phyloP scores from a whole-genome alignment of 1,284 basidiomycete genomes.

The Neotropicomus parvogracilis region DNA sequence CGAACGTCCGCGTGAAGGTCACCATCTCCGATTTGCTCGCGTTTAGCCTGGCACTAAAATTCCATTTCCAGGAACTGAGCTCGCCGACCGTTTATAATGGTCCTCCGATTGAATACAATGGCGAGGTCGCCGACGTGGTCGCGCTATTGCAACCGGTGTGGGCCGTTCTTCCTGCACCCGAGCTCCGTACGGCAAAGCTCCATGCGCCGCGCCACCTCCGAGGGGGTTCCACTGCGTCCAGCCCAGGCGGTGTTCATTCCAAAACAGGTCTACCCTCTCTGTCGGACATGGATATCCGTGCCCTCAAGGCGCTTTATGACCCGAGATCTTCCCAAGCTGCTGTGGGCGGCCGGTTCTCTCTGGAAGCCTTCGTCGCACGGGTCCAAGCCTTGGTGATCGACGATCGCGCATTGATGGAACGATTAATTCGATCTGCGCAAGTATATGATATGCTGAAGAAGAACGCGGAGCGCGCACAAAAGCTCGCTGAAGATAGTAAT shows the following conservation, averaged over 20 bases:
- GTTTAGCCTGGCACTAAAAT: conserved; percentile 7
- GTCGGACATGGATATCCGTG: conserved; percentile 75
- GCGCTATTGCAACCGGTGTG: conserved; percentile 71
- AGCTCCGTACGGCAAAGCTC: conserved; percentile 68
- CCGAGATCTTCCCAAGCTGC: conserved; percentile 38
- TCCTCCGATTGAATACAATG: conserved; percentile 41
- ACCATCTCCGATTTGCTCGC: conserved; percentile 11
- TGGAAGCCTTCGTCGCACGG: conserved; percentile 72
- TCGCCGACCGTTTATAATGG: conserved; percentile 25
- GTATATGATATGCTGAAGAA: conserved; percentile 86
- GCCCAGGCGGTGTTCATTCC: conserved; percentile 31
- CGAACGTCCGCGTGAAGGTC: conserved; percentile 48
- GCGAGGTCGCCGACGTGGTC: conserved; percentile 57
- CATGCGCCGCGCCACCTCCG: conserved; percentile 47
- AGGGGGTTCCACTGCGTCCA: conserved; percentile 35
- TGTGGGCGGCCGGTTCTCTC: conserved; percentile 45
- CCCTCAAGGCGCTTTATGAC: conserved; percentile 72
- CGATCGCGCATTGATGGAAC: conserved; percentile 77
- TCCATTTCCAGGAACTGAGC: conserved; percentile 19
- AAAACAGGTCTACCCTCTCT: conserved; percentile 45
- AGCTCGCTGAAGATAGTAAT: conserved; percentile 79
- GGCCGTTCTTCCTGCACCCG: conserved; percentile 74
- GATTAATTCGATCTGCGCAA: conserved; percentile 77
- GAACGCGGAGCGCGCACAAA: conserved; percentile 86
- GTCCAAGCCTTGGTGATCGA: conserved; percentile 78